Conservation (phyloP, 257 asterid species). For the Coffea eugenioides region DNA sequence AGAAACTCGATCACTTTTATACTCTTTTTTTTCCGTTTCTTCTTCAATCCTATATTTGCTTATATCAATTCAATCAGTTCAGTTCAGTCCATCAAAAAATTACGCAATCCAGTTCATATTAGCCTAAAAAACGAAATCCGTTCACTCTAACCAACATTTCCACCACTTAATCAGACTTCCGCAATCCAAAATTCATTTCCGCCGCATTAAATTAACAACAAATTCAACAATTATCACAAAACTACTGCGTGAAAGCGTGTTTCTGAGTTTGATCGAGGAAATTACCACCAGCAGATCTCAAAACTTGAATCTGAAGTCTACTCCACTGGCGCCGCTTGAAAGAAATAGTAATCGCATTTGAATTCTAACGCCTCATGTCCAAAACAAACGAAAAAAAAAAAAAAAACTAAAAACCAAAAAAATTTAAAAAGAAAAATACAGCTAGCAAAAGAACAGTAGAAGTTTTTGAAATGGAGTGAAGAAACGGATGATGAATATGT, state of each 20-base stretch:
- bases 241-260: neutral
- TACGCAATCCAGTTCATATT: neutral
- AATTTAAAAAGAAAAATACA: neutral
- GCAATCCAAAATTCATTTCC: constrained; percentile 8
- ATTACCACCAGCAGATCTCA: constrained; percentile 64
- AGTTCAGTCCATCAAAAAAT: constrained; percentile 6
- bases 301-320: constrained; percentile 40
- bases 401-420: neutral
- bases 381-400: constrained; percentile 7
- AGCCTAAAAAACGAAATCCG: neutral
- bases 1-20: constrained; percentile 1
- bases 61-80: neutral
- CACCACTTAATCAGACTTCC: constrained; percentile 6
- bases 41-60: neutral
- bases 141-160: neutral
- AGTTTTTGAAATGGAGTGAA: constrained; percentile 17
- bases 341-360: constrained; percentile 34
- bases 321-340: constrained; percentile 13
- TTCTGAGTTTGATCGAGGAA: constrained; percentile 41
- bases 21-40: neutral
- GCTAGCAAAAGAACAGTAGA: constrained; percentile 3
- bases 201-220: constrained; percentile 5
- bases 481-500: neutral
- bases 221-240: constrained; percentile 13
- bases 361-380: constrained; percentile 36